Conservation (phyloP, 2,329 filamentous ascomycete species). For the Cryphonectria parasitica region DNA sequence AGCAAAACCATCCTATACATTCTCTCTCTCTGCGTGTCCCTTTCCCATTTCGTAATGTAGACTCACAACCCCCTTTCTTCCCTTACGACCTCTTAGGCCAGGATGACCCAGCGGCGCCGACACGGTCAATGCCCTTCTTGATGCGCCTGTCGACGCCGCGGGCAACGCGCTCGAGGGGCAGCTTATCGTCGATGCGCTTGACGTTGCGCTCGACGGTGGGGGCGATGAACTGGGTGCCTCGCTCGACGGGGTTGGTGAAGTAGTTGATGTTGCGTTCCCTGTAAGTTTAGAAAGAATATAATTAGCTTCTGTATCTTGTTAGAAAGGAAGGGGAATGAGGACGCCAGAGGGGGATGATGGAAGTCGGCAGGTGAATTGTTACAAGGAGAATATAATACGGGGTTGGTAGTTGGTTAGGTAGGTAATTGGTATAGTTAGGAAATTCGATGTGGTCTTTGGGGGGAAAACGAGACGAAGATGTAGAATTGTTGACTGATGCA, state of each 20-base stretch:
- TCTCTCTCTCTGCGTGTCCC: too few species aligned
- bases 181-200: conserved; percentile 49
- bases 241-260: conserved; percentile 53
- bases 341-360: too few species aligned
- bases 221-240: conserved; percentile 52
- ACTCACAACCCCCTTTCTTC: neutral
- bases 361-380: too few species aligned
- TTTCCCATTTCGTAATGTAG: too few species aligned
- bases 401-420: too few species aligned
- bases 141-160: conserved; percentile 53
- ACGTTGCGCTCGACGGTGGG: conserved; percentile 51
- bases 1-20: neutral
- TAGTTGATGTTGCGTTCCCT: conserved; percentile 58
- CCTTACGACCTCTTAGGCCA: conserved; percentile 5
- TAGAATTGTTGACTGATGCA: too few species aligned
- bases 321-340: too few species aligned
- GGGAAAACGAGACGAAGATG: too few species aligned
- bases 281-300: neutral
- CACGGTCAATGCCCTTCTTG: conserved; percentile 48
- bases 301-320: neutral
- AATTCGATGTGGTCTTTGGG: too few species aligned
- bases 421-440: too few species aligned
- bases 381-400: too few species aligned
- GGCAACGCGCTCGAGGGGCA: conserved; percentile 56
- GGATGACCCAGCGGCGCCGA: conserved; percentile 22